Evolutionary conservation across 2,329 filamentous ascomycete genomes (phyloP).

Genomic region (Monilinia polystroma): DNA sequence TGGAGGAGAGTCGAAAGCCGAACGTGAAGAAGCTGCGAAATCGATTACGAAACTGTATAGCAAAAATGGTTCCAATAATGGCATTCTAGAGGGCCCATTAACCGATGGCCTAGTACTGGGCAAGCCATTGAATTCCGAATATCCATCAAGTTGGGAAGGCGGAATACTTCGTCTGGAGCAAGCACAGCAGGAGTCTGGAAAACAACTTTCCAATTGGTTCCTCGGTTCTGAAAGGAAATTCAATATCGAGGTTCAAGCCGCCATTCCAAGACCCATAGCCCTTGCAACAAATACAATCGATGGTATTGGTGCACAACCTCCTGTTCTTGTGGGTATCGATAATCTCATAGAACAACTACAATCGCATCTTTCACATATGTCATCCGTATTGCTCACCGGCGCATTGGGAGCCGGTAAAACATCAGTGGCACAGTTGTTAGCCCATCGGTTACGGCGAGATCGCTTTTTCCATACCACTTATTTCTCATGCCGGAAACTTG

Average conservation of each 20-base stretch:
- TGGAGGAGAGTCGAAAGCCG: conserved; percentile 80
- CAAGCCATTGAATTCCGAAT: conserved; percentile 51
- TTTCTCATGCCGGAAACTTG: conserved; percentile 80
- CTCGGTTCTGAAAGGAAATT: conserved; percentile 73
- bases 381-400: conserved; percentile 86
- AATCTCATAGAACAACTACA: conserved; percentile 68
- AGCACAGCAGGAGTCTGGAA: conserved; percentile 47
- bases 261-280: conserved; percentile 65
- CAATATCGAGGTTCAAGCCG: conserved; percentile 71
- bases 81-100: conserved; percentile 77
- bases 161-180: conserved; percentile 79
- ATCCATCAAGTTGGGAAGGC: conserved; percentile 70
- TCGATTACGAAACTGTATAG: conserved; percentile 70
- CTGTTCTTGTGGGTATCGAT: conserved; percentile 80
- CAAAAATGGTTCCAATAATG: conserved; percentile 52
- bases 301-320: conserved; percentile 51
- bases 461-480: conserved; percentile 80
- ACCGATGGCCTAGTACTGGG: conserved; percentile 84
- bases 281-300: conserved; percentile 42
- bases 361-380: conserved; percentile 77
- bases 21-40: conserved; percentile 73
- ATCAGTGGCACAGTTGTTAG: conserved; percentile 72
- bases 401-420: conserved; percentile 90
- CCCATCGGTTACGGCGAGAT: conserved; percentile 68
- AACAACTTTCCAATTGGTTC: conserved; percentile 64